A percentile compares a stretch with the other conserved stretches of the same genome.
These are phyloP conservation scores for Penicillium canariense DNA, from an alignment of 495 filamentous ascomycete species.

Conservation along the genomic window DNA sequence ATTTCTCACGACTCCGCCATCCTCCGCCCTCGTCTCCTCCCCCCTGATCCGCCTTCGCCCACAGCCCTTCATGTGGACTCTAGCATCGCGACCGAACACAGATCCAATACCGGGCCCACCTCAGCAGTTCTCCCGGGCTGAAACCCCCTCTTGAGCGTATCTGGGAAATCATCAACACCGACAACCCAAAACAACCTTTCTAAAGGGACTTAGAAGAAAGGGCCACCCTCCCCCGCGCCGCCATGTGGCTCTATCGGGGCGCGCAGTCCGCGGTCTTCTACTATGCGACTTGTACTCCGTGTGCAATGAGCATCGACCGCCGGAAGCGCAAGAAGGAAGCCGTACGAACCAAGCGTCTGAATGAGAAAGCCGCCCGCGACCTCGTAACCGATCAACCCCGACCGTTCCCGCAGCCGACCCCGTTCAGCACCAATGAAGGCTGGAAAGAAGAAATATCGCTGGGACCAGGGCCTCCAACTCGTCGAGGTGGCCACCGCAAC, in stretches of 20 bases:
- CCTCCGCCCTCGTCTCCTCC: conserved; percentile 5
- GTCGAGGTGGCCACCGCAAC: conserved; percentile 48
- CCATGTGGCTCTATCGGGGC: conserved; percentile 56
- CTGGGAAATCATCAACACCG: background rate
- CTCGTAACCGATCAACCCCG: conserved; percentile 64
- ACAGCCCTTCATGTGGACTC: conserved; percentile 46
- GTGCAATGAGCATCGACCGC: conserved; percentile 59
- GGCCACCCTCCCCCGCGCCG: conserved; percentile 16
- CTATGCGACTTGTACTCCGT: conserved; percentile 80
- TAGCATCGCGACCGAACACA: conserved; percentile 25
- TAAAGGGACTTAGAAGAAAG: no score
- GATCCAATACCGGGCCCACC: conserved; percentile 25
- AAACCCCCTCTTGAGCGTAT: conserved; percentile 24
- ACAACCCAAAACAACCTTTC: background rate
- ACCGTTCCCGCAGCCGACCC: conserved; percentile 72
- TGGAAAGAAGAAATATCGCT: conserved; percentile 81
- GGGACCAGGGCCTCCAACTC: conserved; percentile 69
- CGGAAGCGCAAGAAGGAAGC: conserved; percentile 66
- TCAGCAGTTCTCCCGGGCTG: conserved; percentile 26
- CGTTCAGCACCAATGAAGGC: conserved; percentile 79
- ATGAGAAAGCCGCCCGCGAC: conserved; percentile 43
- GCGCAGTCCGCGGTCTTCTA: conserved; percentile 85
- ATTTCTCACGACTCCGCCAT: conserved; percentile 13
- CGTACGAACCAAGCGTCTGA: conserved; percentile 57
- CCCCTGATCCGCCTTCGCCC: conserved; percentile 22